Percentiles rank a stretch among this genome's conserved stretches.
Evolutionary conservation across 148 eudicot species (phyloP).

Genomic region (Amaranthus palmeri): DNA sequence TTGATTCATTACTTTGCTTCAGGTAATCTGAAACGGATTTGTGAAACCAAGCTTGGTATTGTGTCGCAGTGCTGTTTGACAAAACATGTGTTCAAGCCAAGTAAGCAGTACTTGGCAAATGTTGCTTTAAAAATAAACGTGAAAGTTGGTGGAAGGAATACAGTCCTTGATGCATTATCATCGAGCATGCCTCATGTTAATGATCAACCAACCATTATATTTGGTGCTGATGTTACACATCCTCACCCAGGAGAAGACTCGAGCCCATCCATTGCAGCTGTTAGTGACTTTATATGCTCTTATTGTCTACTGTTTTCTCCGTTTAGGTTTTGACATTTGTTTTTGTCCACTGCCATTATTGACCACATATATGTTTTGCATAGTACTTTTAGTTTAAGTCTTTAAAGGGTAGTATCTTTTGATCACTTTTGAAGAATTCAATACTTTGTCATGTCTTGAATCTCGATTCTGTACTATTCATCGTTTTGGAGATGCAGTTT

Average conservation of each 20-base stretch:
- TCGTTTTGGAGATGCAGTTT: too few relatives aligned
- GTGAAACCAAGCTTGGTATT: conserved; percentile 85
- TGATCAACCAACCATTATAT: conserved; percentile 62
- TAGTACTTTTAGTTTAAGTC: too few relatives aligned
- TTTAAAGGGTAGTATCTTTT: too few relatives aligned
- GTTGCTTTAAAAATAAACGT: conserved; percentile 68
- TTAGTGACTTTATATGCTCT: conserved; percentile 18
- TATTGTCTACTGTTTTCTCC: too few relatives aligned
- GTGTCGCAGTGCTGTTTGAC: conserved; percentile 79
- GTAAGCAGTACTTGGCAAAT: conserved; percentile 64
- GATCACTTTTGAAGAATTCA: too few relatives aligned
- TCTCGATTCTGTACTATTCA: too few relatives aligned
- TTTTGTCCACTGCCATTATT: too few relatives aligned
- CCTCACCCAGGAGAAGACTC: conserved; percentile 87
- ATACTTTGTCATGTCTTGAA: too few relatives aligned
- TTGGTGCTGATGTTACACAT: conserved; percentile 86
- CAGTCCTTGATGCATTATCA: conserved; percentile 63
- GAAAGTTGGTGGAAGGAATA: conserved; percentile 76
- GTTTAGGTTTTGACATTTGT: too few relatives aligned
- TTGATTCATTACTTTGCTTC: conserved; percentile 10
- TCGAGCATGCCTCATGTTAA: conserved; percentile 61
- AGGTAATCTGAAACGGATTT: conserved; percentile 77
- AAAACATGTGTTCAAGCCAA: conserved; percentile 63
- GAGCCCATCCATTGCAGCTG: conserved; percentile 79
- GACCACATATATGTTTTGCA: too few relatives aligned